Conservation (phyloP, 495 filamentous ascomycete genomes). For the Penicillium bialowiezense region DNA sequence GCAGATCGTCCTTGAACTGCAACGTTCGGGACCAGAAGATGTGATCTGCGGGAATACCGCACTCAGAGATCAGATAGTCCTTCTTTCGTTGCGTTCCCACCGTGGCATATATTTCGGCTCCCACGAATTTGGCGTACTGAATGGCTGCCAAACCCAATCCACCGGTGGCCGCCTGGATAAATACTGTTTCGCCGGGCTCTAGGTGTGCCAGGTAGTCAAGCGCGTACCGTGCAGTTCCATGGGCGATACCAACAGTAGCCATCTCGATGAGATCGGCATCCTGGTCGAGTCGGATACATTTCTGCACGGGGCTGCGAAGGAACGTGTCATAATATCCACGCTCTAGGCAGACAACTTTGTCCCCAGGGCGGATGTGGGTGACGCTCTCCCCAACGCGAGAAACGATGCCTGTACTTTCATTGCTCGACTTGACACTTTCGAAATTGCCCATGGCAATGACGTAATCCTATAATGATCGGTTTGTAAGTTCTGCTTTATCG, state of each 20-base stretch:
- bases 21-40: slow-evolving; percentile 3
- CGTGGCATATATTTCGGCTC: slow-evolving; percentile 1
- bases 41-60: background rate
- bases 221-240: background rate
- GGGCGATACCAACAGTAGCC: background rate
- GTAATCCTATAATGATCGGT: background rate
- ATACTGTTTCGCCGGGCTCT: background rate
- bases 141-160: slow-evolving; percentile 3
- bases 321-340: background rate
- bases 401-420: background rate
- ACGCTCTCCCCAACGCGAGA: background rate
- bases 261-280: background rate
- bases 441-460: slow-evolving; percentile 1
- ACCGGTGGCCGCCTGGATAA: slow-evolving; percentile 4
- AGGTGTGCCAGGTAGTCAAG: background rate
- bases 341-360: background rate
- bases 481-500: background rate
- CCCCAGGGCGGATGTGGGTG: background rate
- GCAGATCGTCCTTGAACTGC: background rate
- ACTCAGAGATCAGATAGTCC: background rate
- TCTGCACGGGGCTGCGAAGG: background rate
- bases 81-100: slow-evolving; percentile 3
- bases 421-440: background rate
- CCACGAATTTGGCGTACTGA: slow-evolving; percentile 1
- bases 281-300: background rate